Percentiles rank a stretch among this genome's conserved stretches.
Conservation (phyloP, 352 stramenopile genomes). For the Aphanomyces astaci region DNA sequence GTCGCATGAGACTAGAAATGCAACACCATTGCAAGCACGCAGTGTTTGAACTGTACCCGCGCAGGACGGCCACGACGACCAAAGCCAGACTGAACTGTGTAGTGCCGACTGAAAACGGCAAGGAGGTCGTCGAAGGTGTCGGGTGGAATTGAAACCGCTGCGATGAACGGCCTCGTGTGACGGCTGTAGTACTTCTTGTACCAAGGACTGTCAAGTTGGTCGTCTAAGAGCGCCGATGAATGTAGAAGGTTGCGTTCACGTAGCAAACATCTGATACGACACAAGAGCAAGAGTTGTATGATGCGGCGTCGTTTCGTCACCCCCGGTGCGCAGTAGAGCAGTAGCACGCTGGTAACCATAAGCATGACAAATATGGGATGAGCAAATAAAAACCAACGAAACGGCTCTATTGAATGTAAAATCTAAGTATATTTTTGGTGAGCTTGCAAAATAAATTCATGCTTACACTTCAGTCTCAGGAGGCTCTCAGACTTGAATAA, state of each 20-base stretch:
- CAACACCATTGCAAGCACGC: not conserved
- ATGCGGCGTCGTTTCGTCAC: too few relatives aligned
- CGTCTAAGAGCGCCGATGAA: not conserved
- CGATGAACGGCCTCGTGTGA: not conserved
- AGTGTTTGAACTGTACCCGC: not conserved
- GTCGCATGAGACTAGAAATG: not conserved
- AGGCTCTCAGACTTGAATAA: too few relatives aligned
- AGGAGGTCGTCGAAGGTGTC: too few relatives aligned
- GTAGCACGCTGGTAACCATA: too few relatives aligned
- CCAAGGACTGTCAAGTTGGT: not conserved
- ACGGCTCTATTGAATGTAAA: too few relatives aligned
- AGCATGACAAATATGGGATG: too few relatives aligned
- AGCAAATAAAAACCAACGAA: too few relatives aligned
- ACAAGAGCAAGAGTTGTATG: not conserved
- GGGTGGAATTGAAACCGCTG: not conserved
- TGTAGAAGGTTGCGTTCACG: not conserved
- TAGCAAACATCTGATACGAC: not conserved
- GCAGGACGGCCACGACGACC: not conserved
- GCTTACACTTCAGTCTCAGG: too few relatives aligned
- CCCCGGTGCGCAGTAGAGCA: too few relatives aligned
- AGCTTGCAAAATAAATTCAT: too few relatives aligned
- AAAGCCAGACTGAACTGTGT: not conserved
- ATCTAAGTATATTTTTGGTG: too few relatives aligned
- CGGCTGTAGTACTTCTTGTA: not conserved
- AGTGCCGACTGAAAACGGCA: not conserved